Evolutionary conservation across 2,329 filamentous ascomycete genomes (phyloP).

Genomic region (Coniochaeta sp.): DNA sequence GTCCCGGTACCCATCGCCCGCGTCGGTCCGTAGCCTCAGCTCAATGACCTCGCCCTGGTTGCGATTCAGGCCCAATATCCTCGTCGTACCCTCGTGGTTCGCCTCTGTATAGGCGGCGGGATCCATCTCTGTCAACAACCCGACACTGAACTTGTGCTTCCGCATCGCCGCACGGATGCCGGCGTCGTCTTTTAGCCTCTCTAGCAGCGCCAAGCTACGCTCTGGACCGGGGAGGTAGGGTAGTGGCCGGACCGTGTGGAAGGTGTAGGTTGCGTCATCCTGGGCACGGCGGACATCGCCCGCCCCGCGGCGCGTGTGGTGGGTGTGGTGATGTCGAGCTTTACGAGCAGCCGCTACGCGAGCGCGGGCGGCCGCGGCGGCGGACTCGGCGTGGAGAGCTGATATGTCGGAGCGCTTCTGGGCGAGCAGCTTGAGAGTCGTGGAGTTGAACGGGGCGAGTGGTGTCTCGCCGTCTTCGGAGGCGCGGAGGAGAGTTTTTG

Average conservation of each 20-base stretch:
- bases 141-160: constrained; percentile 76
- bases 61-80: constrained; percentile 78
- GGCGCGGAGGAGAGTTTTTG: constrained; percentile 18
- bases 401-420: constrained; percentile 15
- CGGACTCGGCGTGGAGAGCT: constrained; percentile 12
- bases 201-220: constrained; percentile 62
- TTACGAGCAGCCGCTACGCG: constrained; percentile 8
- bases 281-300: constrained; percentile 25
- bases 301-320: constrained; percentile 1
- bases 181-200: constrained; percentile 70
- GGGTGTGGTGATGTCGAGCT: constrained; percentile 1
- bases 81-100: constrained; percentile 63
- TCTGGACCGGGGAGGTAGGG: constrained; percentile 69
- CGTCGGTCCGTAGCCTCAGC: constrained; percentile 82
- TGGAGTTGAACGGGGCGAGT: constrained; percentile 14
- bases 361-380: not conserved
- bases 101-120: constrained; percentile 67
- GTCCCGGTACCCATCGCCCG: constrained; percentile 86
- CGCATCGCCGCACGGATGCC: constrained; percentile 81
- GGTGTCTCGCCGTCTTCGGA: constrained; percentile 13
- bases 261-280: constrained; percentile 69
- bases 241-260: constrained; percentile 69
- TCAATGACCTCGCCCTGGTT: constrained; percentile 89
- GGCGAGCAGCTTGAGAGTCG: constrained; percentile 21
- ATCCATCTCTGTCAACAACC: constrained; percentile 91